Conservation (phyloP, 1,139 yeast species). For the Schizosaccharomyces versatilis region DNA sequence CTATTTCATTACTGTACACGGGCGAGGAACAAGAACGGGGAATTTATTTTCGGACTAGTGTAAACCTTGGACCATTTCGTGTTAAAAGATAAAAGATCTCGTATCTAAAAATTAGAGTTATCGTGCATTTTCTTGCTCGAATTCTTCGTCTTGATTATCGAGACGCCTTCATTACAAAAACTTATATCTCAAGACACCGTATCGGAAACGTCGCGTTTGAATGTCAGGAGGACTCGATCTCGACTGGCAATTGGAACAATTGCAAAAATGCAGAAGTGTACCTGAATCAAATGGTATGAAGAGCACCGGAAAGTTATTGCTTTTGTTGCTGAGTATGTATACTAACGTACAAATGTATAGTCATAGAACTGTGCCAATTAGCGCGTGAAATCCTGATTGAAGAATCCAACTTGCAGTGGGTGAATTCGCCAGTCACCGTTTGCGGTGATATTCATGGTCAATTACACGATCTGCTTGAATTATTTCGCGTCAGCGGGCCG, state of each 20-base stretch:
- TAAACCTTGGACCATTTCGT: too few relatives aligned
- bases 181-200: too few relatives aligned
- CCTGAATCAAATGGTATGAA: conserved; percentile 1
- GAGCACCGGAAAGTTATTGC: neutral
- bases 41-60: too few relatives aligned
- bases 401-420: conserved; percentile 87
- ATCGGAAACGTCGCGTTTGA: too few relatives aligned
- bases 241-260: neutral
- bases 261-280: neutral
- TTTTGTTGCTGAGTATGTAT: neutral
- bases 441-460: conserved; percentile 98
- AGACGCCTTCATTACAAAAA: too few relatives aligned
- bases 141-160: too few relatives aligned
- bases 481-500: conserved; percentile 72
- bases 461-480: conserved; percentile 73
- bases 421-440: conserved; percentile 84
- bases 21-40: too few relatives aligned
- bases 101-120: too few relatives aligned
- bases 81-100: too few relatives aligned
- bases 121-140: too few relatives aligned
- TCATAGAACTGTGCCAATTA: conserved; percentile 58
- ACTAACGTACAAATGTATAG: conserved; percentile 17
- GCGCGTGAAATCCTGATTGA: conserved; percentile 81
- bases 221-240: neutral
- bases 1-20: too few relatives aligned